Conservation (phyloP, 163 green algal genomes). For the Scenedesmus sp. region DNA sequence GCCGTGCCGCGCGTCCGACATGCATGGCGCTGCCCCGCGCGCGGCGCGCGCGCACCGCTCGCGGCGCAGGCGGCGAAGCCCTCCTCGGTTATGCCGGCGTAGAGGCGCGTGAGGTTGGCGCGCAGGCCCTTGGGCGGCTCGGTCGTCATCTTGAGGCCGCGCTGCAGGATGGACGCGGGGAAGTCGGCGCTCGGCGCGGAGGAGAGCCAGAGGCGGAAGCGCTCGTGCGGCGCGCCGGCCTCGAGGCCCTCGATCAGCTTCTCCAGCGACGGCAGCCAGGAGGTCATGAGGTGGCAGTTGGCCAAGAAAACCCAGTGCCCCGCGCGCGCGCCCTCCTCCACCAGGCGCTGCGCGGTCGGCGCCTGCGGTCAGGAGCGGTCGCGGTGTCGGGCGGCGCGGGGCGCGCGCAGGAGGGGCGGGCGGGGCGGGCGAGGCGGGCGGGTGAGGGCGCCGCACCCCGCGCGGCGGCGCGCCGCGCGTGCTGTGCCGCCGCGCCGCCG, state of each 20-base stretch:
- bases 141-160: slow-evolving; percentile 88
- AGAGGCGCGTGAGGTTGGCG: slow-evolving; percentile 86
- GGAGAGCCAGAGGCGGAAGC: slow-evolving; percentile 89
- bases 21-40: too few relatives aligned
- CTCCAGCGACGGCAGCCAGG: slow-evolving; percentile 84
- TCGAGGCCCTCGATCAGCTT: slow-evolving; percentile 85
- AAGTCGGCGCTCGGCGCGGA: slow-evolving; percentile 75
- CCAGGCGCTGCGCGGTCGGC: slow-evolving; percentile 77
- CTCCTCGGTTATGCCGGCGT: slow-evolving; percentile 78
- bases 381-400: too few relatives aligned
- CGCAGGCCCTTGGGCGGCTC: slow-evolving; percentile 86
- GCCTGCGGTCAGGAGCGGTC: too few relatives aligned
- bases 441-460: not conserved
- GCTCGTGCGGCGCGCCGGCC: slow-evolving; percentile 64
- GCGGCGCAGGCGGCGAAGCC: slow-evolving; percentile 47
- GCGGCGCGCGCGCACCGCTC: not conserved
- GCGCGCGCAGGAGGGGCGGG: too few relatives aligned
- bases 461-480: not conserved
- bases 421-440: not conserved
- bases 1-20: too few relatives aligned
- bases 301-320: slow-evolving; percentile 91
- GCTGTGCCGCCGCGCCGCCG: not conserved
- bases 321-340: slow-evolving; percentile 74
- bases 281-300: slow-evolving; percentile 92
- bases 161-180: slow-evolving; percentile 84